These are phyloP conservation scores for Pichia inconspicua DNA, from an alignment of 1,139 yeast species.

Conservation along the genomic window DNA sequence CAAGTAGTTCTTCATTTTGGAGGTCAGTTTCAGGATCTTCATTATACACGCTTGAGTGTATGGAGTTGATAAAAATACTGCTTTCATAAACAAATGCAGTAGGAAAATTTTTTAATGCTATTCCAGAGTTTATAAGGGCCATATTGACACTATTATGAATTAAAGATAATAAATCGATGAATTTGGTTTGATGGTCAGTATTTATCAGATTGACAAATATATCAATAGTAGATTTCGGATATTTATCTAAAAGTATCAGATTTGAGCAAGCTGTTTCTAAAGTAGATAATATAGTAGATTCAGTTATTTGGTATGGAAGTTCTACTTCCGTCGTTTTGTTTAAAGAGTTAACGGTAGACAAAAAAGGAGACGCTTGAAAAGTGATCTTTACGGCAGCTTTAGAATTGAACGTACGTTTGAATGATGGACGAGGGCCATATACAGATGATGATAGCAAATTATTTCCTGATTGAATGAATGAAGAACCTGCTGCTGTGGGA, in stretches of 20 bases:
- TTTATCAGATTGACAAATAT: conserved; percentile 65
- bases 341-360: conserved; percentile 4
- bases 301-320: conserved; percentile 6
- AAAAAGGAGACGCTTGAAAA: conserved; percentile 19
- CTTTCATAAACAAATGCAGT: conserved; percentile 31
- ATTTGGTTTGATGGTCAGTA: conserved; percentile 31
- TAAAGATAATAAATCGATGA: conserved; percentile 36
- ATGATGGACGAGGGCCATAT: conserved; percentile 83
- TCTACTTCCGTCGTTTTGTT: not conserved
- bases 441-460: conserved; percentile 63
- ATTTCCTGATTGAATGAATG: conserved; percentile 63
- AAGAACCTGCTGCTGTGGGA: conserved; percentile 75
- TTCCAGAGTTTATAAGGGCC: conserved; percentile 78
- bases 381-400: conserved; percentile 23
- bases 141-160: conserved; percentile 54
- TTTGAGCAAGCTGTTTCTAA: conserved; percentile 35
- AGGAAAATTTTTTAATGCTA: conserved; percentile 71
- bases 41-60: conserved; percentile 14
- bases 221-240: conserved; percentile 86
- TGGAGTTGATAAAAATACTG: conserved; percentile 14
- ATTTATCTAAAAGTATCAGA: conserved; percentile 57
- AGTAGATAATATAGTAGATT: conserved; percentile 36
- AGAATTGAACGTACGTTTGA: conserved; percentile 22
- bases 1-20: conserved; percentile 39
- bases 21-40: conserved; percentile 4